Conservation (phyloP, 345 rosid species). For the Eucalyptus cloeziana region DNA sequence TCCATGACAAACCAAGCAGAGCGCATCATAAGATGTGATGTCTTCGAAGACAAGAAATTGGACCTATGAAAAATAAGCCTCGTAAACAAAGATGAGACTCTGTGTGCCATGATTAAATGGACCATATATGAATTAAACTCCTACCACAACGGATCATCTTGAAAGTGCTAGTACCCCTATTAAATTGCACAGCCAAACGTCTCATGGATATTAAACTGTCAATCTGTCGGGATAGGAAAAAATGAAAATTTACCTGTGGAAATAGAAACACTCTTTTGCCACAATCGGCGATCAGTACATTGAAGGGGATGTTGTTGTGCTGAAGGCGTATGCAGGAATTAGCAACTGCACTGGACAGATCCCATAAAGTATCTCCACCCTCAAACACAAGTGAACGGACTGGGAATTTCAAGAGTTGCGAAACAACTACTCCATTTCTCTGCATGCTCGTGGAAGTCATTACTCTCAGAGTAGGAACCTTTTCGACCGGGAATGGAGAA, state of each 20-base stretch:
- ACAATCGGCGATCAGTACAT: conserved; percentile 24
- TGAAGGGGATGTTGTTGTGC: conserved; percentile 31
- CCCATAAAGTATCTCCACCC: conserved; percentile 6
- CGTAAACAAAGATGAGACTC: neutral
- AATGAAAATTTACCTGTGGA: conserved; percentile 15
- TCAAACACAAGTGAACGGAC: conserved; percentile 35
- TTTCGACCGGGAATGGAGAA: conserved; percentile 28
- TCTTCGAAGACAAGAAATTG: neutral
- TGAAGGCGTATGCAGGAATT: conserved; percentile 31
- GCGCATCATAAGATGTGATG: neutral
- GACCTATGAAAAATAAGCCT: neutral
- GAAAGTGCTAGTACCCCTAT: neutral
- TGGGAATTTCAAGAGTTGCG: conserved; percentile 23
- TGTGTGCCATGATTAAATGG: neutral
- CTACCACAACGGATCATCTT: neutral
- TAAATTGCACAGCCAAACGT: neutral
- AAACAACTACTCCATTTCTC: conserved; percentile 9
- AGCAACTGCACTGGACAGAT: conserved; percentile 18
- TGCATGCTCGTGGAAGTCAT: neutral
- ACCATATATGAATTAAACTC: neutral
- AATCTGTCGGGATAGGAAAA: neutral
- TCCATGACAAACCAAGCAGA: neutral
- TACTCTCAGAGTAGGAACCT: conserved; percentile 16
- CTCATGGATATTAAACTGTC: neutral
- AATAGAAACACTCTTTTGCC: conserved; percentile 26